Conservation (phyloP, 176 grass and related monocot genomes). For the sorghum (Sorghum bicolor) region DNA sequence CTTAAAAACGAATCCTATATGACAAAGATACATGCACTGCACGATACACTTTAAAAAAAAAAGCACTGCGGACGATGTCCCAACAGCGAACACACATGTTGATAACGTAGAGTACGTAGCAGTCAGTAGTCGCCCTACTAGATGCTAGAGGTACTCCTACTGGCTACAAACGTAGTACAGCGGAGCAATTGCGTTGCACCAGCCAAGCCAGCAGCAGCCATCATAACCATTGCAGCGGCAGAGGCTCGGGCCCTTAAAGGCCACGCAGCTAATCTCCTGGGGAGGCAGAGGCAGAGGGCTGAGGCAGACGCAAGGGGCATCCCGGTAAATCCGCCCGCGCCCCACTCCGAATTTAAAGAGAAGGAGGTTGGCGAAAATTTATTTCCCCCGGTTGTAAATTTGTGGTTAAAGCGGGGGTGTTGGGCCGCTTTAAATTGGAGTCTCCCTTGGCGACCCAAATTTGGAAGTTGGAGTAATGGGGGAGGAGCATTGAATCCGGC, state of each 20-base stretch:
- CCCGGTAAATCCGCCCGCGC: constrained; percentile 15
- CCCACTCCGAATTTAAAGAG: constrained; percentile 46
- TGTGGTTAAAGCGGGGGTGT: constrained; percentile 60
- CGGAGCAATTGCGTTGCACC: constrained; percentile 31
- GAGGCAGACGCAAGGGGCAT: constrained; percentile 30
- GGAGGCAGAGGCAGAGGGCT: neutral
- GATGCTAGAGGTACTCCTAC: neutral
- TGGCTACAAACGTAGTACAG: neutral
- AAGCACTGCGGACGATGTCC: too few species aligned
- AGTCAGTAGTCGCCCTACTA: neutral
- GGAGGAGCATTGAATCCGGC: constrained; percentile 52
- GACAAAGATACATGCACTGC: too few species aligned
- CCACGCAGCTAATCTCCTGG: constrained; percentile 46
- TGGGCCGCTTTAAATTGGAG: constrained; percentile 77
- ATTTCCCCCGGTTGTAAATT: constrained; percentile 50
- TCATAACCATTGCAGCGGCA: constrained; percentile 31
- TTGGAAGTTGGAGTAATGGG: constrained; percentile 47
- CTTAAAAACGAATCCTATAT: too few species aligned
- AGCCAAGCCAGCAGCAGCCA: constrained; percentile 22
- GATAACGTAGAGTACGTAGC: neutral
- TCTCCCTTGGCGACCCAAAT: constrained; percentile 52
- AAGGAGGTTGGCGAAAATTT: constrained; percentile 52
- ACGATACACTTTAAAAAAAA: too few species aligned
- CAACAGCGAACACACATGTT: neutral
- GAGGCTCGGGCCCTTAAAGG: constrained; percentile 28